A percentile compares a stretch with the other conserved stretches of the same genome.
These are phyloP conservation scores for Ustilago sp. DNA, from an alignment of 1,284 basidiomycete species.

Conservation along the genomic window DNA sequence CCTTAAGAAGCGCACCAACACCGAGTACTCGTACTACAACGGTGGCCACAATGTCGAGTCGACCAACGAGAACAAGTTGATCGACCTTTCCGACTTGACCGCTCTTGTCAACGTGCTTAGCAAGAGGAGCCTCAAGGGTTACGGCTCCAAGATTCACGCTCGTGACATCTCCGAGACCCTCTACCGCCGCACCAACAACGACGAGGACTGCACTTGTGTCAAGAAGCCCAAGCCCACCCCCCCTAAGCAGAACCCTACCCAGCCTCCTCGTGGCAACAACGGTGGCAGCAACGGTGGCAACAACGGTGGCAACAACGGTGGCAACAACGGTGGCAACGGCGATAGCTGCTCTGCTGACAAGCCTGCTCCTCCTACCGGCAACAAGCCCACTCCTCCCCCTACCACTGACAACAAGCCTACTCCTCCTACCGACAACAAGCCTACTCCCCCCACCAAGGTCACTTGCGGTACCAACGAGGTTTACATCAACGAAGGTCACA, in stretches of 20 bases:
- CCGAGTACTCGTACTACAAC: slow-evolving; percentile 29
- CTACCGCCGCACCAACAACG: slow-evolving; percentile 43
- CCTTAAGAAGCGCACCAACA: slow-evolving; percentile 25
- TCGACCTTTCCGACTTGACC: slow-evolving; percentile 41
- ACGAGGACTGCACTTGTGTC: slow-evolving; percentile 52
- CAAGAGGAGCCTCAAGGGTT: slow-evolving; percentile 36
- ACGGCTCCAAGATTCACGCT: slow-evolving; percentile 35
- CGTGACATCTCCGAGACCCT: slow-evolving; percentile 43
- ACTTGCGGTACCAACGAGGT: slow-evolving; percentile 30
- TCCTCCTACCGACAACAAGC: slow-evolving; percentile 10
- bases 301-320: not conserved
- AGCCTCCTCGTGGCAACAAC: slow-evolving; percentile 3
- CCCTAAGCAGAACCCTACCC: slow-evolving; percentile 20
- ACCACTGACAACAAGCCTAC: slow-evolving; percentile 16
- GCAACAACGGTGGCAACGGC: not conserved
- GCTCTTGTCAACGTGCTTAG: slow-evolving; percentile 45
- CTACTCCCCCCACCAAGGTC: slow-evolving; percentile 16
- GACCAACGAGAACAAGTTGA: slow-evolving; percentile 50
- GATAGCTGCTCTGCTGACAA: slow-evolving; percentile 7
- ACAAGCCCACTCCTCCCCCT: slow-evolving; percentile 12
- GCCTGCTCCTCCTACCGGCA: not conserved
- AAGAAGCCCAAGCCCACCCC: slow-evolving; percentile 44
- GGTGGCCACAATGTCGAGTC: slow-evolving; percentile 46
- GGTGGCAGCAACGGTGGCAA: not conserved
- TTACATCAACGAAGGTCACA: slow-evolving; percentile 53